Evolutionary conservation across 2,329 filamentous ascomycete species (phyloP), one percentile per base, ranked within the genome.

Genomic region (Annulohypoxylon truncatum): DNA sequence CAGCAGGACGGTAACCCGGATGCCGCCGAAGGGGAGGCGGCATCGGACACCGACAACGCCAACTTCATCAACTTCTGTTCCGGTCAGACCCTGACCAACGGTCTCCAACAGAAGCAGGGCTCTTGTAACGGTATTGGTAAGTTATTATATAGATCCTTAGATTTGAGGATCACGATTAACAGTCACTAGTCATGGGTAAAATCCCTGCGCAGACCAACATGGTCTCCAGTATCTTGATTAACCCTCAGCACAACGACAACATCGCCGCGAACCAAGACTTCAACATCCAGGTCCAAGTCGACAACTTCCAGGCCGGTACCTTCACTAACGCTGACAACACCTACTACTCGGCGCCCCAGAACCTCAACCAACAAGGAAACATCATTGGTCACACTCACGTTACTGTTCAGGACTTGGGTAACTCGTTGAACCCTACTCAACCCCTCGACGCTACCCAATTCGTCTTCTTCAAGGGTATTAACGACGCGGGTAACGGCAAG

Each of bases 401-500:
- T 61, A 87, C 84, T 22, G 79, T 89, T 46, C 87, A 90, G 77
- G 80, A 85, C 66, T 79, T 85, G 50, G 87, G 87, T 53, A 77
- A 77, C 74, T 78, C 75, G 20, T 72, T 85, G 71, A 86, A 83
- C 74, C 86, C 87, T 8, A 79, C 73, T 7, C 71, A 76, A n/a
- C 82, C 87, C 26, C 82, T 87, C 4, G 83, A 89, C 66, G 81
- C 87, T 29, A 77, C 74, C 20, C 77, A 82, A 73, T 89, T 87
- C 70, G 85, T 79, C 73, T 89, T 89, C 77, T 90, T 90, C 84
- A 89, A 90, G 82, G 88, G 88, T 66, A 87, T 90, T 79, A 89
- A 90, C 77, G 87, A 89, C 65, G 82, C 78, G 13, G 87, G 87
- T 31, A 83, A 90, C 71, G 84, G 83, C 29, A 72, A 85, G 1